Evolutionary conservation across 2,329 filamentous ascomycete genomes (phyloP).

Genomic region (Trichoderma gracile): DNA sequence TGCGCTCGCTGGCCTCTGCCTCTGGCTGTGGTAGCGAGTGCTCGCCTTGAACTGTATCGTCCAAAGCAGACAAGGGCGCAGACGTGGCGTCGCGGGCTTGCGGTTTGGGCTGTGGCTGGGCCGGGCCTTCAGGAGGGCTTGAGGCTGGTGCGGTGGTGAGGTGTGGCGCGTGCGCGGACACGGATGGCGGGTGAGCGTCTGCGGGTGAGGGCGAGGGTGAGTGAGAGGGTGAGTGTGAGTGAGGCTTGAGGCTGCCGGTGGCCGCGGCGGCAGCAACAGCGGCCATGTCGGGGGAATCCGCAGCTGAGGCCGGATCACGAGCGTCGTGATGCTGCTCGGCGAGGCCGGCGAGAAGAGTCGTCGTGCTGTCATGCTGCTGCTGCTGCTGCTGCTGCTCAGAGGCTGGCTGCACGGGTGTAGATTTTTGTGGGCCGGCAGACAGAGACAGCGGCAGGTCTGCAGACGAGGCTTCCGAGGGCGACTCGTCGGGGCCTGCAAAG

Average conservation of each 20-base stretch:
- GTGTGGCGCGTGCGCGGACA: constrained; percentile 1
- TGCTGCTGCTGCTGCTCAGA: constrained; percentile 11
- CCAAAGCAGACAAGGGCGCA: neutral
- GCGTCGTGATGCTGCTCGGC: neutral
- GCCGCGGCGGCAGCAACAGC: neutral
- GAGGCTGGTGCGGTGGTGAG: constrained; percentile 12
- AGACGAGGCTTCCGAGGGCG: constrained; percentile 37
- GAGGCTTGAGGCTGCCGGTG: neutral
- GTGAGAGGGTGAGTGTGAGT: neutral
- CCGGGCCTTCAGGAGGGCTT: neutral
- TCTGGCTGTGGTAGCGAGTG: too few species aligned
- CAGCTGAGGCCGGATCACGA: neutral
- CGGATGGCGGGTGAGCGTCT: neutral
- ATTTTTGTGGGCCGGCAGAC: constrained; percentile 28
- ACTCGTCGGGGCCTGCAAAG: constrained; percentile 38
- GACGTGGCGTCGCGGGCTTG: constrained; percentile 20
- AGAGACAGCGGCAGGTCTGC: constrained; percentile 29
- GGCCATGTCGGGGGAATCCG: neutral
- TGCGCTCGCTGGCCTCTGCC: too few species aligned
- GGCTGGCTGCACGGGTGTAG: constrained; percentile 25
- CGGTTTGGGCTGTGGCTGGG: constrained; percentile 15
- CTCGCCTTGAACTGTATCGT: too few species aligned
- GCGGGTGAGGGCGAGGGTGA: neutral
- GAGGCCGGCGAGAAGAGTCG: neutral
- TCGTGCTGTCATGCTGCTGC: neutral